phyloP scores from a whole-genome alignment of 2,329 filamentous ascomycete species.

The Ophiosphaerella herpotricha region DNA sequence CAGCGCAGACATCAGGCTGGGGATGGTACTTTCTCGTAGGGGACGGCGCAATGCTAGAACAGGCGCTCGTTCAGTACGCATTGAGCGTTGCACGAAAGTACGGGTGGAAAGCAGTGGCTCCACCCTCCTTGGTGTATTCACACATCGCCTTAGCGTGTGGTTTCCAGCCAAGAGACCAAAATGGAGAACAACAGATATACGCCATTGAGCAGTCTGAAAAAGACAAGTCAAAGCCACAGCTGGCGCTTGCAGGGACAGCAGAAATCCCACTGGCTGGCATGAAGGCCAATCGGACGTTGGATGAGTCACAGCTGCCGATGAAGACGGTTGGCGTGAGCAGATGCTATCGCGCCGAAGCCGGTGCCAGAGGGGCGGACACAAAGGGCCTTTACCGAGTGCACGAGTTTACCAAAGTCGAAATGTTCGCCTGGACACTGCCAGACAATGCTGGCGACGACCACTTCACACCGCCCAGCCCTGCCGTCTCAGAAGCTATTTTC shows the following conservation, averaged over 20 bases:
- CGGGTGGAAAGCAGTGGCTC: constrained; percentile 81
- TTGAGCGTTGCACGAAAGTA: constrained; percentile 71
- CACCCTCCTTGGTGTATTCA: constrained; percentile 88
- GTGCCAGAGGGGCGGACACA: constrained; percentile 84
- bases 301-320: constrained; percentile 69
- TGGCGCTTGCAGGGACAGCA: constrained; percentile 83
- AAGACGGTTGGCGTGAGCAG: constrained; percentile 83
- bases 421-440: constrained; percentile 87
- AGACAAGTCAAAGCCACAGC: constrained; percentile 66
- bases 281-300: constrained; percentile 74
- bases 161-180: constrained; percentile 88
- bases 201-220: constrained; percentile 68
- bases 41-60: constrained; percentile 90
- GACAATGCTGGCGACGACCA: constrained; percentile 46
- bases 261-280: constrained; percentile 95
- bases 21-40: constrained; percentile 97
- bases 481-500: constrained; percentile 65
- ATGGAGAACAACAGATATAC: constrained; percentile 93
- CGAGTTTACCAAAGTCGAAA: constrained; percentile 97
- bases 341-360: constrained; percentile 96
- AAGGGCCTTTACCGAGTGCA: constrained; percentile 97
- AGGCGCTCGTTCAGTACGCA: constrained; percentile 87
- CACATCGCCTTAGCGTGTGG: constrained; percentile 91
- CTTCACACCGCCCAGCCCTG: constrained; percentile 37
- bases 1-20: constrained; percentile 86